phyloP scores from a whole-genome alignment of 1,284 basidiomycete genomes.

The Ustilago lituana region DNA sequence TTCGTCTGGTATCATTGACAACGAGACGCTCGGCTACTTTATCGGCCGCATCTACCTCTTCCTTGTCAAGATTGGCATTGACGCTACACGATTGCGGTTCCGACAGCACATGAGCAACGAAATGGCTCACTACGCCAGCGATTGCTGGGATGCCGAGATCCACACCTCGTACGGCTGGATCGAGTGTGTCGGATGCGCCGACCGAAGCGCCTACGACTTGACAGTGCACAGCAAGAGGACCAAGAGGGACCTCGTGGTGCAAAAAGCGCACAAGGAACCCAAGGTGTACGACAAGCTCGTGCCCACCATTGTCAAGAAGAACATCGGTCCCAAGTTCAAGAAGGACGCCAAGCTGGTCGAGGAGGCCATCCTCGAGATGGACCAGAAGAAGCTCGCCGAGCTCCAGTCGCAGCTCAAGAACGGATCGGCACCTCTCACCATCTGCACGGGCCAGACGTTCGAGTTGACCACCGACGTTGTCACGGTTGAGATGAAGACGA shows the following conservation, averaged over 20 bases:
- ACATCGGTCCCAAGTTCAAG: slow-evolving; percentile 88
- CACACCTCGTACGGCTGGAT: slow-evolving; percentile 95
- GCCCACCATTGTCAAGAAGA: slow-evolving; percentile 85
- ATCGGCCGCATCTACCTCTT: slow-evolving; percentile 91
- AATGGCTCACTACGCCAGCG: slow-evolving; percentile 98
- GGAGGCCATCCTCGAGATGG: slow-evolving; percentile 76
- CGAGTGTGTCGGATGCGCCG: slow-evolving; percentile 99
- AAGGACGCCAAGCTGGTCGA: slow-evolving; percentile 81
- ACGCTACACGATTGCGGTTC: slow-evolving; percentile 86
- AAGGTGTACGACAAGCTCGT: slow-evolving; percentile 79
- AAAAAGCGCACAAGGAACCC: slow-evolving; percentile 85
- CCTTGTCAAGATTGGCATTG: slow-evolving; percentile 90
- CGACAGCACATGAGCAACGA: slow-evolving; percentile 96
- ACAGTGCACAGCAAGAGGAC: slow-evolving; percentile 72
- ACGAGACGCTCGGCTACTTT: slow-evolving; percentile 98
- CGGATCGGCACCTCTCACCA: slow-evolving; percentile 71
- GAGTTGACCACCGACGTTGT: slow-evolving; percentile 80
- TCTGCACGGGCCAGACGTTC: slow-evolving; percentile 73
- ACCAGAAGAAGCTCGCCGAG: slow-evolving; percentile 76
- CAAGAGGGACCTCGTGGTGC: slow-evolving; percentile 77
- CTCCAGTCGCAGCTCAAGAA: slow-evolving; percentile 78
- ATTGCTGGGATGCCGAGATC: slow-evolving; percentile 99
- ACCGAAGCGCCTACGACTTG: slow-evolving; percentile 92
- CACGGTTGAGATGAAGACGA: slow-evolving; percentile 82
- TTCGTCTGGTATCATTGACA: slow-evolving; percentile 83